Base-by-base conservation (phyloP, 345 rosid genomes). In the Sisymbrium altissimum region DNA sequence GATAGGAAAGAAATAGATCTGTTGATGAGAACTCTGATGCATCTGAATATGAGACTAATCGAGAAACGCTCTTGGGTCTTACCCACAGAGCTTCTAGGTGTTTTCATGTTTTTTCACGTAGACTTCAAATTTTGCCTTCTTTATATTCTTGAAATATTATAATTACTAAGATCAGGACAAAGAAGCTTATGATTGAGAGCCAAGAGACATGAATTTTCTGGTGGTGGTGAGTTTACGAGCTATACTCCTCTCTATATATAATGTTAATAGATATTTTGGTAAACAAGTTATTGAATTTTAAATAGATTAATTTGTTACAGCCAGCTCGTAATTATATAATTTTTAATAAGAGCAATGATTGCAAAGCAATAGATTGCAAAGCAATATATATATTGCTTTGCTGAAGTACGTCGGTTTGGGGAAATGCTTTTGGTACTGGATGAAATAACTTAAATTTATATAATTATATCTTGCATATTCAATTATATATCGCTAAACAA, bases 21-120 rank as follows among this genome's bases (percentile, higher is more conserved):
- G 55, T 64, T 77, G 43, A 77, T 77, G 56, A 77, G 76, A 56
- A 64, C 72, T 77, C 80, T 57, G 53, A 77, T 77, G 43, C 80
- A 77, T 77, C 15, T 71, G 68, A 77, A 77, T 65, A 77, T 39
- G 40, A 77, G 32, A 49, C 76, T 64, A 29, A 77, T 65, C 11
- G 80, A 77, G 70, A 77, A 77, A 58, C 72, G 48, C 61, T 48
- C 46, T 35, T 70, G 52, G 76, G 53, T 64, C 53, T 65, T 57
- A 30, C 72, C 62, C 48, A 49, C 15, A 49, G 23, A 30, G 52
- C 46, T 12, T 5, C 60, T 49, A 23, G 27, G 59, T 65, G 68
- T 77, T 77, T 49, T 71, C 80, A 70, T 70, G 29, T 70, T 64
- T 60, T n/a, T 60, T 43, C 30, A 36, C 6, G 72, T 48, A 46